Percentiles rank a stretch among this genome's conserved stretches.
Conservation (phyloP, 495 filamentous ascomycete species). For the Parmelia sp. region DNA sequence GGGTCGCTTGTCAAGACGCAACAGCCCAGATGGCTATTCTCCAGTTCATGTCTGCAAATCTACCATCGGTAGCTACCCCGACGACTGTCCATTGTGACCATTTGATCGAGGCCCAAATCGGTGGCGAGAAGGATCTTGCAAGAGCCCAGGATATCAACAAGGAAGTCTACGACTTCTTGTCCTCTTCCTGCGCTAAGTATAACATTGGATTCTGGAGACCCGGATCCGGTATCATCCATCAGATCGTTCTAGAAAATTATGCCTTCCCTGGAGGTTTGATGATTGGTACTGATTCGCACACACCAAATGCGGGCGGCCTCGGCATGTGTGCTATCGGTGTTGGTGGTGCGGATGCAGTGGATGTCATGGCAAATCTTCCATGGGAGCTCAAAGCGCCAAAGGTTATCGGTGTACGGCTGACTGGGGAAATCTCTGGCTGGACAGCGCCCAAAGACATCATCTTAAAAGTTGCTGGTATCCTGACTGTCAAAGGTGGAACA, state of each 20-base stretch:
- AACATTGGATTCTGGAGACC: slow-evolving; percentile 99
- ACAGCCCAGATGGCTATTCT: slow-evolving; percentile 99
- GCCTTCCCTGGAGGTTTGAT: slow-evolving; percentile 96
- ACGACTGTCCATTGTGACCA: slow-evolving; percentile 98
- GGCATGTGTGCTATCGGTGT: slow-evolving; percentile 96
- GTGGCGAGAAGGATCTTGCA: slow-evolving; percentile 89
- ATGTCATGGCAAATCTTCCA: slow-evolving; percentile 96
- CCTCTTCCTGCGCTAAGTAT: slow-evolving; percentile 93
- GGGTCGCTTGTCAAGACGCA: slow-evolving; percentile 98
- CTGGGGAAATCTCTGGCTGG: slow-evolving; percentile 87
- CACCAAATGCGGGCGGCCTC: slow-evolving; percentile 95
- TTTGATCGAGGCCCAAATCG: slow-evolving; percentile 95
- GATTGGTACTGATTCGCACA: slow-evolving; percentile 98
- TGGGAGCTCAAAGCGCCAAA: slow-evolving; percentile 99
- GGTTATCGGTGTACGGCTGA: slow-evolving; percentile 91
- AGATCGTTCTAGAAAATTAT: slow-evolving; percentile 98
- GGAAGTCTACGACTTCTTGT: slow-evolving; percentile 98
- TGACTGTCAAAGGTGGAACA: slow-evolving; percentile 97
- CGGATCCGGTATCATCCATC: slow-evolving; percentile 98
- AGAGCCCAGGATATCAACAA: slow-evolving; percentile 94
- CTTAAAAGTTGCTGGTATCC: slow-evolving; percentile 92
- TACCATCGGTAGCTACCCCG: slow-evolving; percentile 89
- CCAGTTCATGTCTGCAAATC: slow-evolving; percentile 98
- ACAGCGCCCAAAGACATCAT: slow-evolving; percentile 96
- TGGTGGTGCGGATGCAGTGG: slow-evolving; percentile 96